A percentile compares a stretch with the other conserved stretches of the same genome.
Evolutionary conservation across 2,329 filamentous ascomycete genomes (phyloP).

Genomic region (Pseudovirgaria hyperparasitica): DNA sequence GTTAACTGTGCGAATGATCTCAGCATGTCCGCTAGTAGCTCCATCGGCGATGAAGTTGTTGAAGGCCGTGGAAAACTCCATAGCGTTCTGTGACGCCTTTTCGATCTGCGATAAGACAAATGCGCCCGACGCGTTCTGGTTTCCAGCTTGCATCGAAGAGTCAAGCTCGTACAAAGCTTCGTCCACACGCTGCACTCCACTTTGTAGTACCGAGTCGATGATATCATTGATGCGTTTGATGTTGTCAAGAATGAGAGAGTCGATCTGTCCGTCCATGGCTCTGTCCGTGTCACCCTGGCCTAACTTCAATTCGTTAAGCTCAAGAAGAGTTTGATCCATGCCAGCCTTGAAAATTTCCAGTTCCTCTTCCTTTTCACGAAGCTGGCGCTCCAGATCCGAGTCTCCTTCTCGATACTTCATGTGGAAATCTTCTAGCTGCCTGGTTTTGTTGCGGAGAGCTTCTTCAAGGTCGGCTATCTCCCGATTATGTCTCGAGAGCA

Average conservation of each 20-base stretch:
- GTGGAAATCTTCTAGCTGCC: conserved; percentile 72
- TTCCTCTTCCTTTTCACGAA: conserved; percentile 94
- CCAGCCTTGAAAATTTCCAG: conserved; percentile 96
- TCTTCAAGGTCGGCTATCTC: conserved; percentile 97
- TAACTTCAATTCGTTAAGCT: conserved; percentile 73
- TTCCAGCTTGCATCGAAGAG: conserved; percentile 95
- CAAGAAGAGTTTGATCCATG: conserved; percentile 90
- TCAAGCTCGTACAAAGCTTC: conserved; percentile 95
- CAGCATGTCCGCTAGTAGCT: conserved; percentile 75
- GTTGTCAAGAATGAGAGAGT: conserved; percentile 74
- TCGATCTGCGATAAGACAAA: conserved; percentile 96
- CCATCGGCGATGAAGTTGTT: conserved; percentile 98
- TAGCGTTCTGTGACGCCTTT: conserved; percentile 86
- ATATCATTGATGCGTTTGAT: conserved; percentile 93
- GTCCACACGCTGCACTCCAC: conserved; percentile 85
- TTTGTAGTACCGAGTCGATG: conserved; percentile 90
- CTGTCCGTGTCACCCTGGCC: conserved; percentile 53
- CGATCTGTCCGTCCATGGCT: conserved; percentile 79
- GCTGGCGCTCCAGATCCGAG: conserved; percentile 70
- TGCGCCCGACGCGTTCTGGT: conserved; percentile 90
- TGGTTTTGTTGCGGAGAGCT: conserved; percentile 73
- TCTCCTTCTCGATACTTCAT: conserved; percentile 66
- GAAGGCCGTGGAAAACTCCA: conserved; percentile 95
- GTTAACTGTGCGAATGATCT: conserved; percentile 87
- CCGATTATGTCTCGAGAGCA: conserved; percentile 91